Base-by-base conservation (phyloP, 78 protist species). In the Mastigamoeba balamuthi region DNA sequence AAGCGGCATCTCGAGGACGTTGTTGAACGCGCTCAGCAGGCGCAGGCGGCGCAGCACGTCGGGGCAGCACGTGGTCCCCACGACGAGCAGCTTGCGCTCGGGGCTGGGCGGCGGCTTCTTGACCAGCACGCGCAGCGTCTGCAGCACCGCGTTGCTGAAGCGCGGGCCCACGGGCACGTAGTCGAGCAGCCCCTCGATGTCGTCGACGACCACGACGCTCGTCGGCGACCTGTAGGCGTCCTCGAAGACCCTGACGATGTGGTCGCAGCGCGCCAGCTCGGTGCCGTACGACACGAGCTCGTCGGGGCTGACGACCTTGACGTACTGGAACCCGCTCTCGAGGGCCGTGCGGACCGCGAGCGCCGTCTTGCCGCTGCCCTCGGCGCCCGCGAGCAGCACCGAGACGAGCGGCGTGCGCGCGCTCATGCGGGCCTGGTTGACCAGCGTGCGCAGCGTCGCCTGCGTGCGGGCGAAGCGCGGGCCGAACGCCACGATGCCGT, bases 221-320 rank as follows among this genome's bases (percentile, higher is more conserved):
- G 86, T n/a, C 44, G 93, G 95, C 63, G 99, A 93, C 66, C 83
- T 88, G 86, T 91, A 91, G 40, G 99, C 92, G 84, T 97, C 98
- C 65, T 97, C 98, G 52, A 97, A 97, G 10, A 90, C 86, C 75
- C 86, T 92, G 53, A 80, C 70, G 77, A 95, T 92, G 30, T 53
- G 40, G 44, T 67, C 40, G 36, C 68, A 66, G 37, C 91, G 92
- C 1, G 84, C 77, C 28, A 43, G 1, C 67, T 95, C 98, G n/a
- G 76, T 33, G n/a, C n/a, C n/a, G 63, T 37, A 76, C n/a, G 96
- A 96, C 28, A 91, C 88, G 7, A 90, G 10, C 39, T 74, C 30
- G 30, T 92, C 95, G 33, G 97, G 88, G 36, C 89, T 29, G 69
- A 97, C 79, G 65, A 94, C 43, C 82, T 93, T 89, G 43, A 94